These are phyloP conservation scores for Aspergillus baeticus DNA, from an alignment of 495 filamentous ascomycete species.

Conservation along the genomic window DNA sequence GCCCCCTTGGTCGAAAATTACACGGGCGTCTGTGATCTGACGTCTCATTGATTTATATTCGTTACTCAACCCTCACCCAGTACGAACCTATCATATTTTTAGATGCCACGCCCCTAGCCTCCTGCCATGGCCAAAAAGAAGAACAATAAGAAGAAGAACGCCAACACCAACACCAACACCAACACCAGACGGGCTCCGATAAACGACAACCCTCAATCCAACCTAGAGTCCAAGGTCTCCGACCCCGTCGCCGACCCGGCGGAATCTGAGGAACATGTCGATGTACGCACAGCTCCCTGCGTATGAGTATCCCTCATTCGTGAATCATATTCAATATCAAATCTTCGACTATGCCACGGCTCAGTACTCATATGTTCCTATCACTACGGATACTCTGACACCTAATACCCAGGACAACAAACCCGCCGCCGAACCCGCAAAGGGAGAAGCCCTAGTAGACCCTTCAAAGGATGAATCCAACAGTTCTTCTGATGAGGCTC, in stretches of 20 bases:
- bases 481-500: slow-evolving; percentile 22
- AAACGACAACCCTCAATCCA: slow-evolving; percentile 27
- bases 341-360: slow-evolving; percentile 38
- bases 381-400: slow-evolving; percentile 39
- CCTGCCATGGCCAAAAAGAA: slow-evolving; percentile 37
- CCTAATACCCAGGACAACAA: slow-evolving; percentile 41
- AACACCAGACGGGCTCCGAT: slow-evolving; percentile 26
- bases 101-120: slow-evolving; percentile 33
- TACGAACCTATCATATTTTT: slow-evolving; percentile 24
- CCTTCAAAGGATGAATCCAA: slow-evolving; percentile 24
- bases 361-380: slow-evolving; percentile 36
- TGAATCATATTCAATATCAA: slow-evolving; percentile 34
- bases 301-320: slow-evolving; percentile 40
- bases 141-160: slow-evolving; percentile 38
- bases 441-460: slow-evolving; percentile 22
- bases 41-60: slow-evolving; percentile 32
- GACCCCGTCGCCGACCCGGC: slow-evolving; percentile 28
- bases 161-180: slow-evolving; percentile 24
- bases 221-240: slow-evolving; percentile 18
- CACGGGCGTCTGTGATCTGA: slow-evolving; percentile 31
- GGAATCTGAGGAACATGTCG: slow-evolving; percentile 36
- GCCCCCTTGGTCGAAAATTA: slow-evolving; percentile 25
- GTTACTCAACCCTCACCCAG: slow-evolving; percentile 24
- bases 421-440: slow-evolving; percentile 27
- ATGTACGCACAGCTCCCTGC: slow-evolving; percentile 44